A percentile compares a stretch with the other conserved stretches of the same genome.
Evolutionary conservation across 1,139 yeast species (phyloP).

Genomic region (Saccharomyces pastorianus): DNA sequence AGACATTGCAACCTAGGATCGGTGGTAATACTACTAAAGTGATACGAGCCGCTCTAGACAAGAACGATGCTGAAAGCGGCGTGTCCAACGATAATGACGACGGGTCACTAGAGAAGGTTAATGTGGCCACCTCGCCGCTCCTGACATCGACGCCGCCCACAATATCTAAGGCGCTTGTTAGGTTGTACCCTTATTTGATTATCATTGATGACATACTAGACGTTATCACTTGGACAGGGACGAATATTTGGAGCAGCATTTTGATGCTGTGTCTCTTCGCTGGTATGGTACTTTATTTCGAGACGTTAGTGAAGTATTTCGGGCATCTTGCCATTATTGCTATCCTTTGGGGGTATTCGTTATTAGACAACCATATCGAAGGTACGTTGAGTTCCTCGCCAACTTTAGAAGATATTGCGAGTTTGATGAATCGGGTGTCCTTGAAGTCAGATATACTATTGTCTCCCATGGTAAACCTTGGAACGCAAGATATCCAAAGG

Average conservation of each 20-base stretch:
- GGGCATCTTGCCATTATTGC: constrained; percentile 76
- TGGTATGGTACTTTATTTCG: constrained; percentile 63
- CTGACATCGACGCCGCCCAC: constrained; percentile 83
- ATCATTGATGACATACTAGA: constrained; percentile 62
- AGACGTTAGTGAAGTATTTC: constrained; percentile 59
- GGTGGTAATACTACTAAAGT: constrained; percentile 27
- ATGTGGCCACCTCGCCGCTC: constrained; percentile 44
- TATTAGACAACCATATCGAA: constrained; percentile 44
- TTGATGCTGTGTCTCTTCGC: constrained; percentile 52
- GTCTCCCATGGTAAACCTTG: constrained; percentile 70
- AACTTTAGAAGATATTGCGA: constrained; percentile 83
- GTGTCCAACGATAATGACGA: constrained; percentile 10
- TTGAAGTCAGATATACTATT: constrained; percentile 69
- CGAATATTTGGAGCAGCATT: constrained; percentile 70
- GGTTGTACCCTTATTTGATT: constrained; percentile 75
- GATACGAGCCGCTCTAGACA: constrained; percentile 27
- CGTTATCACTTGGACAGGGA: constrained; percentile 85
- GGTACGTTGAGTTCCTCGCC: constrained; percentile 58
- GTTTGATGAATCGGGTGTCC: constrained; percentile 65
- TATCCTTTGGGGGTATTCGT: constrained; percentile 56
- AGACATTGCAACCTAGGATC: constrained; percentile 19
- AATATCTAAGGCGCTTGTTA: constrained; percentile 72
- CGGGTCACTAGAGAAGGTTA: neutral
- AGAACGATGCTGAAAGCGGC: constrained; percentile 5
- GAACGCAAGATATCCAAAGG: constrained; percentile 71